Conservation (phyloP, 345 rosid species). For the Eutrema japonicum region DNA sequence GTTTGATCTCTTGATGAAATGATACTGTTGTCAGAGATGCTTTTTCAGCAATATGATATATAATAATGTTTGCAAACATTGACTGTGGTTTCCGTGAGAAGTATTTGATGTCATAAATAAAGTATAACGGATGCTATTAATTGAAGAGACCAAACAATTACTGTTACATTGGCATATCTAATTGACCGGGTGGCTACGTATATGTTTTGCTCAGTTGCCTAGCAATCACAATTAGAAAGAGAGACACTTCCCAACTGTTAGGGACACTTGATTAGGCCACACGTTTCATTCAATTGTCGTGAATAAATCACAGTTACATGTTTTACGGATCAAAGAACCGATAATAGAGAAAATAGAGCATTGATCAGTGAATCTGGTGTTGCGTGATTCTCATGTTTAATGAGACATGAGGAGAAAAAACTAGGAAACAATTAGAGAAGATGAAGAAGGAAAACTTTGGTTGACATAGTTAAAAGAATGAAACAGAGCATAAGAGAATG, state of each 20-base stretch:
- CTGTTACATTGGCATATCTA: neutral
- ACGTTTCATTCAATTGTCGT: neutral
- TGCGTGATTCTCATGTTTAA: slow-evolving; percentile 22
- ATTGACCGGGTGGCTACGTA: too few species aligned
- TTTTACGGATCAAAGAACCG: neutral
- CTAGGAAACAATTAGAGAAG: slow-evolving; percentile 16
- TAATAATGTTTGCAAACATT: neutral
- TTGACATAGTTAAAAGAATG: slow-evolving; percentile 27
- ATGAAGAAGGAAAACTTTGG: neutral
- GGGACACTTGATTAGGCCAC: neutral
- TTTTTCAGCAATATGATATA: slow-evolving; percentile 4
- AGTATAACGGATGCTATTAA: too few species aligned
- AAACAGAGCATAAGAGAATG: slow-evolving; percentile 18
- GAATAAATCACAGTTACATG: neutral
- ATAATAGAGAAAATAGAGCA: neutral
- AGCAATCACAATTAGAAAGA: too few species aligned
- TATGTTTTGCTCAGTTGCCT: too few species aligned
- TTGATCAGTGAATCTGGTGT: slow-evolving; percentile 10
- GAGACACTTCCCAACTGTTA: neutral
- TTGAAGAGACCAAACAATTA: too few species aligned
- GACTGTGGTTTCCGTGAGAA: too few species aligned
- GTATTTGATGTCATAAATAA: too few species aligned
- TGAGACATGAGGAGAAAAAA: slow-evolving; percentile 7
- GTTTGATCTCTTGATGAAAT: slow-evolving; percentile 27
- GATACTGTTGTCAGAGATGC: slow-evolving; percentile 10